phyloP scores from a whole-genome alignment of 192 early-diverging fungal species.

The Podila epigama region DNA sequence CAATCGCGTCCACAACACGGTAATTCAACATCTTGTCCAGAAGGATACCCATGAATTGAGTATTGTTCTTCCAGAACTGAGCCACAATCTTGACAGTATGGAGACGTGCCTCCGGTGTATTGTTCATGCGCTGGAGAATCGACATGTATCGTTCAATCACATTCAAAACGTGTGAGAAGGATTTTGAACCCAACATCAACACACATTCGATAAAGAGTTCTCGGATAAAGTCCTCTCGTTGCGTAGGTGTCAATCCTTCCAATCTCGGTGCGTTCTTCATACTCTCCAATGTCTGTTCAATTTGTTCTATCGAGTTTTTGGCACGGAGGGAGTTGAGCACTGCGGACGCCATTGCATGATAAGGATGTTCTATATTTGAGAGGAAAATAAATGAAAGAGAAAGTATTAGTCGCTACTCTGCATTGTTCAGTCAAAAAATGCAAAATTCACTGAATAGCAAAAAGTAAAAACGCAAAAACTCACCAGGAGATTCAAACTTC shows the following conservation, averaged over 20 bases:
- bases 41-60: constrained; percentile 91
- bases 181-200: constrained; percentile 88
- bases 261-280: constrained; percentile 49
- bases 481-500: constrained; percentile 68
- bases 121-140: constrained; percentile 67
- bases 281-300: constrained; percentile 51
- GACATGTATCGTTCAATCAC: constrained; percentile 85
- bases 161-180: constrained; percentile 92
- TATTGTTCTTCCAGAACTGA: constrained; percentile 88
- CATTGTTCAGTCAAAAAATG: neutral
- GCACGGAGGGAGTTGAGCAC: constrained; percentile 53
- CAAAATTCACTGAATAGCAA: too few relatives aligned
- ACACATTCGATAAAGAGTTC: constrained; percentile 85
- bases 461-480: neutral
- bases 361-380: constrained; percentile 39
- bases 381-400: neutral
- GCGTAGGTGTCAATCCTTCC: constrained; percentile 23
- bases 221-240: constrained; percentile 66
- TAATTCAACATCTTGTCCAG: constrained; percentile 97
- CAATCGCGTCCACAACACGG: constrained; percentile 85
- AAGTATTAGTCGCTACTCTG: neutral
- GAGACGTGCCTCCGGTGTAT: constrained; percentile 67
- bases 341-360: constrained; percentile 47
- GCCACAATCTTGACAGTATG: constrained; percentile 81
- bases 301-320: constrained; percentile 57